Evolutionary conservation across 1,139 yeast species (phyloP), one percentile per base, ranked within the genome.

Genomic region (Sugiyamaella novakii): DNA sequence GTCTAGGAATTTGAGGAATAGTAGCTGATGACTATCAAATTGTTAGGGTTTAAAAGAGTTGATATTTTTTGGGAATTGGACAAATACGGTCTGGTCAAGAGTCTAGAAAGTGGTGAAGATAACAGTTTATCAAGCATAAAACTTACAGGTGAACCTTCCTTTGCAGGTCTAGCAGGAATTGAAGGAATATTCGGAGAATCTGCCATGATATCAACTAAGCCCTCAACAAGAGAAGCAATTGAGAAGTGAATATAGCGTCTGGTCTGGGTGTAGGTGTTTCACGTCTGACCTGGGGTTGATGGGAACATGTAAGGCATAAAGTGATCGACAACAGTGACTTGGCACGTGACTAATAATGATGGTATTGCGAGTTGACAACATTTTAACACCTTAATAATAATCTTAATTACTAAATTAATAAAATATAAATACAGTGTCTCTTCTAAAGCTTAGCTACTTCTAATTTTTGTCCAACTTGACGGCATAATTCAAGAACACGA

Each of bases 401-500:
- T 7, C 15, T 14, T n/a, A n/a, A n/a, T n/a, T n/a, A n/a, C n/a
- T n/a, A n/a, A n/a, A n/a, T n/a, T n/a, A n/a, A 10, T 17, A 14
- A 34, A 7, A 24, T 12, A 28, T 11, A 25, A 37, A 37, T 28
- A 27, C 21, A 28, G 5, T 17, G 24, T 21, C 11, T n/a, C n/a
- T n/a, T n/a, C n/a, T n/a, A 43, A 6, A 43, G 30, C 18, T 43
- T 43, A 25, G 47, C 41, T 11, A 36, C 47, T 15, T 30, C 47
- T 19, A 43, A 25, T 18, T 35, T 35, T 8, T 35, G 28, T 7
- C 37, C 42, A 6, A 36, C 47, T 17, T 43, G 29, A 11, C 36
- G 17, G 42, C 59, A 54, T 5, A 56, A 49, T 15, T 50, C 54
- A n/a, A 59, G 42, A 11, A 59, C 50, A 10, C 61, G 54, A 25